Evolutionary conservation across 176 grass and related monocot species (phyloP).

Genomic region (Luzula sylvatica): DNA sequence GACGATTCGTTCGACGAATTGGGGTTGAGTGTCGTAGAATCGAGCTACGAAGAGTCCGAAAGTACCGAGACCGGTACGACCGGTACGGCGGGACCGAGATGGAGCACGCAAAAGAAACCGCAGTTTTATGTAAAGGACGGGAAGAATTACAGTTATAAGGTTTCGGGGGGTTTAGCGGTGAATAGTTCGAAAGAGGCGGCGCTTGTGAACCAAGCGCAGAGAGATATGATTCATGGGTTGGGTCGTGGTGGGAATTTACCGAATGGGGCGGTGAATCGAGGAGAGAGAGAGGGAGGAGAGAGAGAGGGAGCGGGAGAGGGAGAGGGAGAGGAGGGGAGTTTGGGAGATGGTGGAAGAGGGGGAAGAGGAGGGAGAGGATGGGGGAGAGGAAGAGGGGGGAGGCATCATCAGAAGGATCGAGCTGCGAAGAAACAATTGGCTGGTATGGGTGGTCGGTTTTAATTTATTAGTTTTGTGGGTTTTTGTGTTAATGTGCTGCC

Average conservation of each 20-base stretch:
- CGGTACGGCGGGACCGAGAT: slow-evolving; percentile 33
- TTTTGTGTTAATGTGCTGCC: not conserved
- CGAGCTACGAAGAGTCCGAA: slow-evolving; percentile 72
- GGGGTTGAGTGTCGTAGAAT: slow-evolving; percentile 71
- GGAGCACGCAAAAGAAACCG: slow-evolving; percentile 72
- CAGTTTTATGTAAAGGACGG: slow-evolving; percentile 95
- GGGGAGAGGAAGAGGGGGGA: slow-evolving; percentile 8
- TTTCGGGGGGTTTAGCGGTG: slow-evolving; percentile 72
- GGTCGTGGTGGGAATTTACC: slow-evolving; percentile 87
- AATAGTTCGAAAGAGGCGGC: slow-evolving; percentile 63
- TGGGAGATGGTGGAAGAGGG: slow-evolving; percentile 27
- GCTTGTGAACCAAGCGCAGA: slow-evolving; percentile 42
- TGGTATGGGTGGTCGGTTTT: slow-evolving; percentile 42
- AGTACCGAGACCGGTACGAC: slow-evolving; percentile 32
- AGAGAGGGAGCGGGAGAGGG: slow-evolving; percentile 30
- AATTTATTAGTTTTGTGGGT: slow-evolving; percentile 7
- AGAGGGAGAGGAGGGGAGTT: slow-evolving; percentile 13
- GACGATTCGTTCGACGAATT: slow-evolving; percentile 99
- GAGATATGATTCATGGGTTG: slow-evolving; percentile 74
- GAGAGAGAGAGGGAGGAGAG: slow-evolving; percentile 20
- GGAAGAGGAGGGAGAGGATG: slow-evolving; percentile 27
- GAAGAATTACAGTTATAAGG: slow-evolving; percentile 98
- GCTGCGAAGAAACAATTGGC: slow-evolving; percentile 74
- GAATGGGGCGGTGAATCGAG: slow-evolving; percentile 31
- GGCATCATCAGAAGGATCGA: slow-evolving; percentile 49